Evolutionary conservation across 129 eudicot species (phyloP).

Genomic region (Kitagawia praeruptora): DNA sequence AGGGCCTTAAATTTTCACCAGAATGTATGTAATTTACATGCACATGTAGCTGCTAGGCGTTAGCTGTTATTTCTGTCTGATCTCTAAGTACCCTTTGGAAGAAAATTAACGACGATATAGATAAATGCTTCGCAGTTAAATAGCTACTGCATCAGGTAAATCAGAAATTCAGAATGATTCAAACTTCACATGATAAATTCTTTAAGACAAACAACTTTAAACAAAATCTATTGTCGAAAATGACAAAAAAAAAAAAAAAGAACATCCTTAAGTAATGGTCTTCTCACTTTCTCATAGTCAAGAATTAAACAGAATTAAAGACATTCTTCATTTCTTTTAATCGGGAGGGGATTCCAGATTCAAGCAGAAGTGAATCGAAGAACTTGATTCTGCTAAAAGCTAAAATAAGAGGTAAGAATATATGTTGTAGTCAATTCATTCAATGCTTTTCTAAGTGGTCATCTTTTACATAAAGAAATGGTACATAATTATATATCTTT

Average conservation of each 20-base stretch:
- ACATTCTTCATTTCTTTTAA: not conserved
- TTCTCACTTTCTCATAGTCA: not conserved
- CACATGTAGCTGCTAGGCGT: not conserved
- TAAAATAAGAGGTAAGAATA: conserved; percentile 8
- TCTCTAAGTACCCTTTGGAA: not conserved
- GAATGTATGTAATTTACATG: not conserved
- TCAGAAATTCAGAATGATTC: not conserved
- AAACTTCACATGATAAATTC: not conserved
- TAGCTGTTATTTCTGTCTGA: not conserved
- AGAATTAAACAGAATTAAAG: not conserved
- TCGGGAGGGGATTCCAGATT: not conserved
- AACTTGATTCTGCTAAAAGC: not conserved
- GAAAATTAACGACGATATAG: not conserved
- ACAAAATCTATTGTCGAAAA: not conserved
- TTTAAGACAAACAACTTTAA: not conserved
- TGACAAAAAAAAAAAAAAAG: not conserved
- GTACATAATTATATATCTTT: not conserved
- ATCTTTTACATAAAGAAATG: conserved; percentile 3
- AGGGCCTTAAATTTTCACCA: not conserved
- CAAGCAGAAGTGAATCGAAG: conserved; percentile 7
- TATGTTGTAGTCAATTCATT: not conserved
- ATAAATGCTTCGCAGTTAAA: not conserved
- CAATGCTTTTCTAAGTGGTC: not conserved
- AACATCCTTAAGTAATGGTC: not conserved
- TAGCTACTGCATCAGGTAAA: not conserved